Conservation (phyloP, 768 basidiomycete genomes). For the Lanmaoa rubissima region DNA sequence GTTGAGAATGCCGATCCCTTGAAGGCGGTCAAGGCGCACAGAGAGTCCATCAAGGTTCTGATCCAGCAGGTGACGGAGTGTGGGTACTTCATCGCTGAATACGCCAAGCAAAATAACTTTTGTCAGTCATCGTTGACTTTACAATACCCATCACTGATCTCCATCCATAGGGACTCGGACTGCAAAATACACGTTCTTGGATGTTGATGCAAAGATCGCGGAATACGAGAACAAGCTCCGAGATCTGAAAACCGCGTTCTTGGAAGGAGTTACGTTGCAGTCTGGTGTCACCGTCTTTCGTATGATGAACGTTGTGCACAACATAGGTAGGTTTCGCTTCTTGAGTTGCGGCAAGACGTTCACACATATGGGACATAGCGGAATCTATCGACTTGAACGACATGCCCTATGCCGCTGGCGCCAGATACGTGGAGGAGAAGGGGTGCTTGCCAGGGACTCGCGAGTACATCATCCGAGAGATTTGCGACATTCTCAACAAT, state of each 20-base stretch:
- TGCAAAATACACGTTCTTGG: slow-evolving; percentile 15
- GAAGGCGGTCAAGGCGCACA: slow-evolving; percentile 10
- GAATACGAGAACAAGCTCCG: slow-evolving; percentile 19
- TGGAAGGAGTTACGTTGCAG: slow-evolving; percentile 15
- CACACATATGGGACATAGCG: neutral
- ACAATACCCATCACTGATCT: neutral
- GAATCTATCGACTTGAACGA: slow-evolving; percentile 18
- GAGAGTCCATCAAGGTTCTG: slow-evolving; percentile 4
- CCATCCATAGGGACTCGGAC: slow-evolving; percentile 12
- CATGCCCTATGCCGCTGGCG: slow-evolving; percentile 24
- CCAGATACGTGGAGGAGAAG: slow-evolving; percentile 23
- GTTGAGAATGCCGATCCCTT: slow-evolving; percentile 9
- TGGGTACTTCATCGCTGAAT: slow-evolving; percentile 25
- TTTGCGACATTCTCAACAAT: slow-evolving; percentile 17
- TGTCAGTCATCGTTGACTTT: slow-evolving; percentile 7
- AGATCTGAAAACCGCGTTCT: slow-evolving; percentile 18
- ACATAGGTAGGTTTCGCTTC: slow-evolving; percentile 1
- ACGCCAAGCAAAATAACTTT: slow-evolving; percentile 16
- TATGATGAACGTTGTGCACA: slow-evolving; percentile 16
- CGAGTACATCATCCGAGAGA: slow-evolving; percentile 13
- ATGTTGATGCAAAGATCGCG: slow-evolving; percentile 18
- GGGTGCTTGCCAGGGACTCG: slow-evolving; percentile 21
- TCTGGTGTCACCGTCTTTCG: slow-evolving; percentile 20
- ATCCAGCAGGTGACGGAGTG: slow-evolving; percentile 24
- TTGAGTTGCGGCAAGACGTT: neutral